Evolutionary conservation across 306 rosid species (phyloP), one percentile per base, ranked within the genome.

Genomic region (Cicer cuneatum): DNA sequence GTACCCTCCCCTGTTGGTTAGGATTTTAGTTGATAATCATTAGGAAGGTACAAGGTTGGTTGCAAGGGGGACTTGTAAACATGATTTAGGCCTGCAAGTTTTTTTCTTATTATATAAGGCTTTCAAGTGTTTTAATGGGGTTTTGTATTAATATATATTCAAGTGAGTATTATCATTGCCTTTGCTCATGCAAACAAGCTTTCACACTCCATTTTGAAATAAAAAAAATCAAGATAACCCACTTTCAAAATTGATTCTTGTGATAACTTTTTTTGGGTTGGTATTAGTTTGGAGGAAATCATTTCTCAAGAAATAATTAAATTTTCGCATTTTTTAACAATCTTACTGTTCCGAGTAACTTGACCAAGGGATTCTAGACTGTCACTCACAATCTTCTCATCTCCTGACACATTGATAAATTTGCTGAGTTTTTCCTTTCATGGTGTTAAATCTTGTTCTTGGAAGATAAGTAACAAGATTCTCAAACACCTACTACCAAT

Each of bases 11-110:
- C 76, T 64, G 45, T 70, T 63, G 63, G 64, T 69, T 77, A 73
- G 84, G 76, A 60, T 77, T 77, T 67, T 78, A 68, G 77, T 77
- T 80, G 65, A 63, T 63, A 62, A 63, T 69, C 80, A 73, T 58
- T 84, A 62, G 87, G 81, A 63, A 70, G 85, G 81, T 81, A 61
- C 67, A 67, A 69, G 40, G 67, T 73, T 73, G 81, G 62, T 71
- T 63, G 81, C 78, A 41, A 65, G 77, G 85, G 73, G 45, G 38
- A 48, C 53, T 66, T 77, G 80, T 78, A 80, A 74, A 70, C 84
- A 63, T 74, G 51, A 60, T 41, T 74, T 62, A 74, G 83, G 83
- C 58, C 58, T 77, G 61, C 74, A 38, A 59, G 56, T 21, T 69
- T 66, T 54, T 15, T 64, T 48, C 54, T 48, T 77, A 56, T 38